These are phyloP conservation scores for Schrenkiella parvula DNA, from an alignment of 345 rosid species.

Conservation along the genomic window DNA sequence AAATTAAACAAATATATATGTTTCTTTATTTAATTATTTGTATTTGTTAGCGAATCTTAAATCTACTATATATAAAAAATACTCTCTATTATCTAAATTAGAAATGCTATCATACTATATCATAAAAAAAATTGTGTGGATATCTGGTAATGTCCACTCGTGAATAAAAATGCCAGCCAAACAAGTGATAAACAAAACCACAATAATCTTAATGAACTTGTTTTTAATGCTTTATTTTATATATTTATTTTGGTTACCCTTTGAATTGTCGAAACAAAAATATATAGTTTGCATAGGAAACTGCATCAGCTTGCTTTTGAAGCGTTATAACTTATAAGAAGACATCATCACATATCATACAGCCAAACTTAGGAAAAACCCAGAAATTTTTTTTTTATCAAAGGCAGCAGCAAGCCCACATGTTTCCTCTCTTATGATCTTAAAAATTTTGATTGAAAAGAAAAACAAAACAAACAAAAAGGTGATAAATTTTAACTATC, in stretches of 20 bases:
- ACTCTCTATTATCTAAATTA: not conserved
- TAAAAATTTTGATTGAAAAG: not conserved
- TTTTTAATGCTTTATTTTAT: not conserved
- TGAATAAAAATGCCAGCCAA: not conserved
- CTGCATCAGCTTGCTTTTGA: constrained; percentile 24
- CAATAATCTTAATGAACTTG: not conserved
- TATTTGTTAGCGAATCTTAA: not conserved
- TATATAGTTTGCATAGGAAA: constrained; percentile 24
- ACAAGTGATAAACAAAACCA: not conserved
- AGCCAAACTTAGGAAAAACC: not conserved
- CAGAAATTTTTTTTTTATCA: constrained; percentile 8
- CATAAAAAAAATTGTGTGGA: not conserved
- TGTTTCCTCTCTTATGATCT: constrained; percentile 15
- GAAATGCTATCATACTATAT: not conserved
- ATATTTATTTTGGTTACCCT: not conserved
- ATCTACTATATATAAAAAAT: not conserved
- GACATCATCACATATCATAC: constrained; percentile 3
- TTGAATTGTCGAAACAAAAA: not conserved
- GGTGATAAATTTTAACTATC: constrained; percentile 7
- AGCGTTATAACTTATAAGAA: constrained; percentile 30
- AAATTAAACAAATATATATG: not conserved
- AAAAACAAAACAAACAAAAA: not conserved
- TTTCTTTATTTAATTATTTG: not conserved
- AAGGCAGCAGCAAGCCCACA: constrained; percentile 19
- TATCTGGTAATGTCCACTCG: constrained; percentile 14